These are phyloP conservation scores for Penicillium egyptiacum DNA, from an alignment of 495 filamentous ascomycete species.

Conservation along the genomic window DNA sequence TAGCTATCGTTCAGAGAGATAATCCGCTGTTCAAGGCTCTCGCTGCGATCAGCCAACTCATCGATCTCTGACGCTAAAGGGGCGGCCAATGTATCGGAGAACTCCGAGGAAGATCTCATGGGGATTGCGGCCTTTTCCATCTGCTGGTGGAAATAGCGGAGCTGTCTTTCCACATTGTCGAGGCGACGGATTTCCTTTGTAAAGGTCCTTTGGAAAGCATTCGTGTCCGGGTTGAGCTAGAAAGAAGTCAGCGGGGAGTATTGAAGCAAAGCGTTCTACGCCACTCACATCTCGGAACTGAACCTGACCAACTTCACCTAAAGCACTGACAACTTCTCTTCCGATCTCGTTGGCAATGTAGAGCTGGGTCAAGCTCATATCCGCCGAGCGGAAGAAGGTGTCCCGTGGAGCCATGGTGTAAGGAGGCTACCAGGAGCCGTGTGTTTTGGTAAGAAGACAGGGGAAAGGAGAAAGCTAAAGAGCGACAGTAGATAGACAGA, in stretches of 20 bases:
- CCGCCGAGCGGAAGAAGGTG: slow-evolving; percentile 98
- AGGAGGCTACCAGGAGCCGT: slow-evolving; percentile 30
- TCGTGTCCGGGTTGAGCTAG: slow-evolving; percentile 87
- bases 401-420: slow-evolving; percentile 63
- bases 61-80: slow-evolving; percentile 93
- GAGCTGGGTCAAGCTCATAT: slow-evolving; percentile 99
- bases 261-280: neutral
- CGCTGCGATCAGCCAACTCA: slow-evolving; percentile 85
- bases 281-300: slow-evolving; percentile 92
- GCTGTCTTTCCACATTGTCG: slow-evolving; percentile 96
- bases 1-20: slow-evolving; percentile 94
- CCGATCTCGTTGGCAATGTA: slow-evolving; percentile 99
- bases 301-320: slow-evolving; percentile 92
- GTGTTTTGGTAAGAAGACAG: slow-evolving; percentile 27
- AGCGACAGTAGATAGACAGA: slow-evolving; percentile 2
- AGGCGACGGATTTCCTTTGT: slow-evolving; percentile 95
- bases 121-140: slow-evolving; percentile 89
- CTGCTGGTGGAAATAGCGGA: slow-evolving; percentile 90
- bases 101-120: slow-evolving; percentile 81
- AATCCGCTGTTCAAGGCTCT: slow-evolving; percentile 88
- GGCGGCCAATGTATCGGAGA: slow-evolving; percentile 77
- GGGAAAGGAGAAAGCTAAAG: slow-evolving; percentile 10
- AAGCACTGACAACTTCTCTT: slow-evolving; percentile 91
- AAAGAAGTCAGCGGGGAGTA: slow-evolving; percentile 4
- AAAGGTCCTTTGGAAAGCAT: slow-evolving; percentile 94